Base-by-base conservation (phyloP, 352 stramenopile species). In the Pythium phragmiticola region DNA sequence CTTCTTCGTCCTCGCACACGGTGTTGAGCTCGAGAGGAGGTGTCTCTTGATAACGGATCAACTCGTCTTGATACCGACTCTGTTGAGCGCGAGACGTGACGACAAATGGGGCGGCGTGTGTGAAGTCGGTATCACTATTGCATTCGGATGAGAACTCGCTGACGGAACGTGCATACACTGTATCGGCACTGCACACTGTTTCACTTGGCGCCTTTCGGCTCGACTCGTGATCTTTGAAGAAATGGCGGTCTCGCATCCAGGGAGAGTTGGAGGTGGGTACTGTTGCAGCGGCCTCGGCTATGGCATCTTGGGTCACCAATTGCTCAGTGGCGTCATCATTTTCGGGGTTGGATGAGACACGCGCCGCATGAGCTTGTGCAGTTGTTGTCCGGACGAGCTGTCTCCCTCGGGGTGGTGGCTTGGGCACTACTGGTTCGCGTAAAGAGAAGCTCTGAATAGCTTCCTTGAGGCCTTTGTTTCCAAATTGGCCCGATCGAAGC, bases 401-500 rank as follows among this genome's bases (percentile, higher is more conserved):
- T 48, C 42, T 61, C 19, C 36, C 12, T 23, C 36, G 2, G 7
- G 34, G 34, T 41, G n/a, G 3, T 28, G n/a, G 45, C n/a, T 53
- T 52, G 2, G 37, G 7, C 17, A 17, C 28, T 1, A 11, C 5
- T 21, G 64, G 65, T 19, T 86, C 65, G 26, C 79, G 74, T 3
- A 92, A 62, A 8, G 70, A 73, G 43, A 89, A 90, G 16, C 50
- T 65, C 16, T 78, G 54, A 34, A 90, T 77, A 2, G 84, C 80
- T 66, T 92, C 78, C 7, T 77, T 67, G 14, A 90, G 70, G 14
- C 76, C 84, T 65, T 78, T 84, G 53, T 89, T 89, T 3, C 61
- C 72, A 54, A 92, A 90, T n/a, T 92, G 74, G 21, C 76, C 83
- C 49, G 68, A 78, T 2, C 83, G 78, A 48, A 72, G 26, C 30